These are phyloP conservation scores for Volvox reticuliferus DNA, from an alignment of 139 green algal species.

Conservation along the genomic window DNA sequence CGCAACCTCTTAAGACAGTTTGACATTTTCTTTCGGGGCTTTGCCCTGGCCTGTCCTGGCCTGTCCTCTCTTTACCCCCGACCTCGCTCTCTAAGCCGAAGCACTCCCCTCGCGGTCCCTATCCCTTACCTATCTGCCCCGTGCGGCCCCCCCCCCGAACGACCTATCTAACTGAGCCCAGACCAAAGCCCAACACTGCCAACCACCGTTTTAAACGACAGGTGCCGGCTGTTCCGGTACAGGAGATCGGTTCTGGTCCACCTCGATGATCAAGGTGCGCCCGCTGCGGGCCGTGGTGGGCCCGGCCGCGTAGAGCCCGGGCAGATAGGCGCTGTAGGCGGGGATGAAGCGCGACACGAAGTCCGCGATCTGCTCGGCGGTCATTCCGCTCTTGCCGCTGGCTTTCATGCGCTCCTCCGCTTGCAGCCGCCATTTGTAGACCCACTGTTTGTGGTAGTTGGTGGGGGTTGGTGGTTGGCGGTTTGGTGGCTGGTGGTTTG, in stretches of 20 bases:
- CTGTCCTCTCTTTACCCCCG: no score
- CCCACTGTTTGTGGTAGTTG: slow-evolving; percentile 50
- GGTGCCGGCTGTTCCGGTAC: slow-evolving; percentile 65
- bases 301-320: slow-evolving; percentile 74
- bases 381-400: slow-evolving; percentile 91
- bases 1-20: no score
- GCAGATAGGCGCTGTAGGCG: slow-evolving; percentile 97
- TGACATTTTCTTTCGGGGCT: no score
- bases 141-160: no score
- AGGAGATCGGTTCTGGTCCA: slow-evolving; percentile 77
- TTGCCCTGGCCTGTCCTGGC: no score
- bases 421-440: slow-evolving; percentile 82
- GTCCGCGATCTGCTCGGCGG: slow-evolving; percentile 86
- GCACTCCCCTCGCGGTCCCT: no score
- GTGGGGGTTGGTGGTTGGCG: no score
- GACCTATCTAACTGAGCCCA: no score
- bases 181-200: no score
- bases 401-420: slow-evolving; percentile 92
- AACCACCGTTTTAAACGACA: slow-evolving; percentile 1
- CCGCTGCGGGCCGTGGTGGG: slow-evolving; percentile 78
- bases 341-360: slow-evolving; percentile 98
- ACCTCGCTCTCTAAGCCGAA: no score
- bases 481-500: no score
- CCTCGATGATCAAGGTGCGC: slow-evolving; percentile 80
- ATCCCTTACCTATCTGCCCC: background rate